These are phyloP conservation scores for Neolentinus lepideus DNA, from an alignment of 1,284 basidiomycete species.

Conservation along the genomic window DNA sequence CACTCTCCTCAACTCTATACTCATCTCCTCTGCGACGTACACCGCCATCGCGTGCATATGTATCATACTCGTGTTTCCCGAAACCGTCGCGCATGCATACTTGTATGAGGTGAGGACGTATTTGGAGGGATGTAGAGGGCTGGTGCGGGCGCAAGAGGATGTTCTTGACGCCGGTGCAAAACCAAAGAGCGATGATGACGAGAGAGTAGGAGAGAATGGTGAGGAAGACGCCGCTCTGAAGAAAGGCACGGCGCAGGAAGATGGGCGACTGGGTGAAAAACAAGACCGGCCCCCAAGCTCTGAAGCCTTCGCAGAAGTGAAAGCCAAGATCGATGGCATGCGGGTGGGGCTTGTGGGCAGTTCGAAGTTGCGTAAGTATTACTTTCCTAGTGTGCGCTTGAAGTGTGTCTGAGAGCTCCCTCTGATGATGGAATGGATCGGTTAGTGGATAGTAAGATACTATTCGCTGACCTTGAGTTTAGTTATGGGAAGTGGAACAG, in stretches of 20 bases:
- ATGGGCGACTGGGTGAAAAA: too few relatives aligned
- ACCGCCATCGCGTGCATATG: slow-evolving; percentile 51
- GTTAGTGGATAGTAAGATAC: slow-evolving; percentile 33
- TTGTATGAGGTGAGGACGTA: slow-evolving; percentile 25
- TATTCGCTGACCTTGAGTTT: slow-evolving; percentile 44
- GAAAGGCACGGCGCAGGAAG: too few relatives aligned
- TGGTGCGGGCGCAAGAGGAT: slow-evolving; percentile 32
- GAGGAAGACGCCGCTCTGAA: too few relatives aligned
- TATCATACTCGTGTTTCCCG: slow-evolving; percentile 65
- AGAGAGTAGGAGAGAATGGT: slow-evolving; percentile 23
- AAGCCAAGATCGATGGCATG: background rate
- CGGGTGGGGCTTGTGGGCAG: slow-evolving; percentile 13
- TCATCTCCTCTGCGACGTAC: slow-evolving; percentile 55
- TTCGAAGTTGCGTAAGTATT: slow-evolving; percentile 19
- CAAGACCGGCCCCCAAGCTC: slow-evolving; percentile 8
- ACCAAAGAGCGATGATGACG: slow-evolving; percentile 23
- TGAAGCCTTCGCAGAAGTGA: background rate
- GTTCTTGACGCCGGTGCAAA: slow-evolving; percentile 28
- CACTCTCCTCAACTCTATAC: slow-evolving; percentile 47
- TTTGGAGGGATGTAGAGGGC: slow-evolving; percentile 24
- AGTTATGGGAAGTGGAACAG: slow-evolving; percentile 49
- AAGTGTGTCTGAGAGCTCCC: too few relatives aligned
- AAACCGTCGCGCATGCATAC: slow-evolving; percentile 55
- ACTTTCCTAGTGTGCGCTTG: background rate
- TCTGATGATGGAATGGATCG: background rate